Evolutionary conservation across 176 grass and related monocot species (phyloP).

Genomic region (Aegilops longissima): DNA sequence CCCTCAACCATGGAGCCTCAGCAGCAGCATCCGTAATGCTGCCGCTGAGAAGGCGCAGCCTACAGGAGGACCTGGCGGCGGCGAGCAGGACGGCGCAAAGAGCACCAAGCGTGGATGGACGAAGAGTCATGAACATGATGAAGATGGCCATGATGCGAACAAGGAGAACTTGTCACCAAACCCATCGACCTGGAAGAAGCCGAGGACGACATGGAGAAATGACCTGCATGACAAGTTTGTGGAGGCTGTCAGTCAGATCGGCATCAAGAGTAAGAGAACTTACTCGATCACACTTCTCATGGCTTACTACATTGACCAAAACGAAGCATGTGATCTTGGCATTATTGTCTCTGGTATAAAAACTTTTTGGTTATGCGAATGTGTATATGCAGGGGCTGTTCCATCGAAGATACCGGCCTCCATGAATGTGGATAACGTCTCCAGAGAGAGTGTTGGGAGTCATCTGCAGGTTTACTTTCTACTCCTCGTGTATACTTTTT

Average conservation of each 20-base stretch:
- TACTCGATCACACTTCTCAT: neutral
- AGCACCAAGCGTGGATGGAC: neutral
- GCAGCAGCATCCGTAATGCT: neutral
- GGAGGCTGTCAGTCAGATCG: conserved; percentile 39
- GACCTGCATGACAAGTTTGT: conserved; percentile 57
- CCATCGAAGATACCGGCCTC: conserved; percentile 62
- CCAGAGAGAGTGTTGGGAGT: conserved; percentile 70
- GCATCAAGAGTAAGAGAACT: conserved; percentile 60
- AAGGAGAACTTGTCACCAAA: neutral
- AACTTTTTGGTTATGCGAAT: conserved; percentile 3
- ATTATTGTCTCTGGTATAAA: neutral
- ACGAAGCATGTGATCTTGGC: neutral
- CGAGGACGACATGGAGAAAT: conserved; percentile 44
- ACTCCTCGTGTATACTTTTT: neutral
- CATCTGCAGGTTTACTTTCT: conserved; percentile 66
- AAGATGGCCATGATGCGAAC: conserved; percentile 8
- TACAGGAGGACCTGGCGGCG: neutral
- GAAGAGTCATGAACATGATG: neutral
- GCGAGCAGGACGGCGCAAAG: neutral
- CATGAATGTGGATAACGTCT: conserved; percentile 64
- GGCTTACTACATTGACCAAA: neutral
- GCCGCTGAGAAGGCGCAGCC: neutral
- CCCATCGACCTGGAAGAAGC: conserved; percentile 31
- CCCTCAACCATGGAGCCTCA: neutral
- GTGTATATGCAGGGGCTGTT: conserved; percentile 55